Evolutionary conservation across 768 basidiomycete species (phyloP), one percentile per base, ranked within the genome.

Genomic region (Rhizopogon vinicolor): DNA sequence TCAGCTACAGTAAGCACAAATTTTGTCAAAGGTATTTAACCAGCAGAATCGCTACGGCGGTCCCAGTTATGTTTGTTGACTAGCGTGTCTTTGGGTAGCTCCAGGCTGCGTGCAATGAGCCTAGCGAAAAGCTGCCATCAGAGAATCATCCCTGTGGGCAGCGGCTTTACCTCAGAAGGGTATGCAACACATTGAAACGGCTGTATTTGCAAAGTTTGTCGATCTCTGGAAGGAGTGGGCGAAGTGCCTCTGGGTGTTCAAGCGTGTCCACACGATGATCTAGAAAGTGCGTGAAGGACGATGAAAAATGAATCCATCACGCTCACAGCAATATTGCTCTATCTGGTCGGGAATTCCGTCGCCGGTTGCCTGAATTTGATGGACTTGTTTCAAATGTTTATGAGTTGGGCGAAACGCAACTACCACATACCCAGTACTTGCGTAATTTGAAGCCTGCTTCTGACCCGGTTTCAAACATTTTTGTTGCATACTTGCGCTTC

Each of bases 331-430:
- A 61, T 87, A 86, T 46, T 79, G 73, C 61, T 87, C 85, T 13
- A 85, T 60, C 59, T 86, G 83, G 61, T 87, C 85, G 16, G 68
- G 75, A 19, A 87, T 78, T 5, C 85, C 86, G 7, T 75, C 77
- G 42, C 81, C 81, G 44, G 86, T 79, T 45, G 82, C 79, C 85
- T 87, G 52, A 19, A 12, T 25, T 19, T 14, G 39, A 39, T 16
- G 13, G 14, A 39, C 14, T 40, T 33, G 31, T 10, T 2, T 33
- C 31, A 33, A 40, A 40, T 5, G 14, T 2, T 13, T 13, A 14
- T 40, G 16, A 16, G 5, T 40, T 16, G 39, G 10, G 39, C 14
- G 14, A 16, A 3, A 40, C 14, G 16, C 39, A 40, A n/a, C 39
- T 16, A 5, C 10, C n/a, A 44, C 65, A n/a, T 51, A 80, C 79